Evolutionary conservation across 805 yeast genomes (phyloP).

Genomic region (Candida schatavii): DNA sequence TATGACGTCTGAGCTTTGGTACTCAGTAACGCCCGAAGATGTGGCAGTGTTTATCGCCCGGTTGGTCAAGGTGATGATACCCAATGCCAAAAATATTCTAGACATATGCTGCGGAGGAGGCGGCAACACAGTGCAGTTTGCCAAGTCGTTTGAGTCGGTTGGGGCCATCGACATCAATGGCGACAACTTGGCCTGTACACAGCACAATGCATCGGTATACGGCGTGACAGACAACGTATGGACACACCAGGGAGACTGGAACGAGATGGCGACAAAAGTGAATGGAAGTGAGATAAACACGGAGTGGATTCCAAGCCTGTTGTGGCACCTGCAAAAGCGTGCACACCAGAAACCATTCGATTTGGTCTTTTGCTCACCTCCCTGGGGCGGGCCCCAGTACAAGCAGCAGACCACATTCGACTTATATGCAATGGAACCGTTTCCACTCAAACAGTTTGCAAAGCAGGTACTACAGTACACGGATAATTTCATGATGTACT

Average conservation of each 20-base stretch:
- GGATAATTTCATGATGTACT: conserved; percentile 52
- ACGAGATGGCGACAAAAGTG: conserved; percentile 17
- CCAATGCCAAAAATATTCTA: conserved; percentile 44
- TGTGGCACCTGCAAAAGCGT: conserved; percentile 9
- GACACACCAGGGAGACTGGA: conserved; percentile 51
- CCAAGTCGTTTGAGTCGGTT: conserved; percentile 51
- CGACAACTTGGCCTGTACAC: conserved; percentile 62
- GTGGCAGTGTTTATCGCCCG: conserved; percentile 62
- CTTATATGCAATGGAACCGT: conserved; percentile 44
- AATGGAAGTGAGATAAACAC: conserved; percentile 9
- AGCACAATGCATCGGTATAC: conserved; percentile 65
- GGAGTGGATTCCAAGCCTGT: conserved; percentile 33
- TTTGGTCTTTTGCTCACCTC: conserved; percentile 73
- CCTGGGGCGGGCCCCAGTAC: conserved; percentile 84
- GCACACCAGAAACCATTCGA: conserved; percentile 34
- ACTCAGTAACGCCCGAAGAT: conserved; percentile 80
- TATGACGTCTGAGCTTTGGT: conserved; percentile 77
- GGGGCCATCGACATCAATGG: conserved; percentile 63
- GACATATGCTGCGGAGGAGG: conserved; percentile 90
- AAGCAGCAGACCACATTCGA: conserved; percentile 42
- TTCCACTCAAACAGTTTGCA: conserved; percentile 45
- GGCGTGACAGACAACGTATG: conserved; percentile 51
- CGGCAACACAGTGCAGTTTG: conserved; percentile 79
- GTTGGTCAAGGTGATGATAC: conserved; percentile 50
- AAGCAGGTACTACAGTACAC: conserved; percentile 40